Evolutionary conservation across 441 rosid genomes (phyloP), one percentile per base, ranked within the genome.

Genomic region (Manihot esculenta): DNA sequence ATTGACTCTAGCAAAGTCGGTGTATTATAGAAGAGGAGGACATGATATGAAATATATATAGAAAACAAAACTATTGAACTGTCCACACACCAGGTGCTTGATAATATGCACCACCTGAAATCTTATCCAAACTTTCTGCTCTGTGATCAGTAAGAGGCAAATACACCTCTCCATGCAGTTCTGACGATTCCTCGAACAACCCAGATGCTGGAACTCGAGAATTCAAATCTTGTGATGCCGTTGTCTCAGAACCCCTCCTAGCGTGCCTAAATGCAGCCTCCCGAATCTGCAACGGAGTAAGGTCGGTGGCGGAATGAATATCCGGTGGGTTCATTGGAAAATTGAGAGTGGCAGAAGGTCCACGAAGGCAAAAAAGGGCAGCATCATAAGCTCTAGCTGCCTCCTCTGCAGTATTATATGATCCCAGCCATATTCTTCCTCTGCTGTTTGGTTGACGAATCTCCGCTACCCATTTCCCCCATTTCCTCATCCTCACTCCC

Each of bases 401-500:
- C 68, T 87, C 95, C 74, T 91, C 94, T 1, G 88, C 86, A 1
- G 97, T 89, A 41, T 85, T 76, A 53, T 81, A 93, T 7, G 98
- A 91, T n/a, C 97, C 98, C 71, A 93, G 73, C 98, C 98, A 93
- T 57, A 89, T 82, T 49, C 98, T 82, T 11, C 81, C 79, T 54
- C 86, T 83, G 66, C 81, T 85, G 59, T 86, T 72, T 2, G 96
- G 97, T 62, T 90, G 89, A 24, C 97, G 78, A 21, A 91, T 93
- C 74, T 93, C 98, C 65, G 97, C 98, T 35, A 95, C 97, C 97
- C 97, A 93, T 82, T 89, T 93, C 0, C 98, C 98, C 98, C 97
- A 91, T 80, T 91, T 93, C 69, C 98, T 75, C 80, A 85, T 92
- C 71, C 98, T 75, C 67, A 89, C 92, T 44, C 97, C 98, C 70